Base-by-base conservation (phyloP, 164 flowering plant genomes). In the Dillenia suffruticosa region DNA sequence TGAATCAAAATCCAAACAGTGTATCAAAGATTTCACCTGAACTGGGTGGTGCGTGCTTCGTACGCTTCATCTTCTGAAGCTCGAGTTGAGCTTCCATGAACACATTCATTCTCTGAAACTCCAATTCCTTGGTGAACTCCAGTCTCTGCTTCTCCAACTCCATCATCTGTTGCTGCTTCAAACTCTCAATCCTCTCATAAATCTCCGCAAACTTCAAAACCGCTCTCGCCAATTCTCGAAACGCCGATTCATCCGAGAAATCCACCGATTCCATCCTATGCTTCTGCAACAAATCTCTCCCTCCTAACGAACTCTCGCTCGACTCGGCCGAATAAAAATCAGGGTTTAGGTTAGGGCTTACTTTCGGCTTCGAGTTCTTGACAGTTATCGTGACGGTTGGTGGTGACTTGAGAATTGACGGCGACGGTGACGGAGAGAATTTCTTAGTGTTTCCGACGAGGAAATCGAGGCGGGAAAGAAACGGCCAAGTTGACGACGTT, bases 91-190 rank as follows among this genome's bases (percentile, higher is more conserved):
- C 70, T 48, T 81, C 87, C 74, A 79, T 70, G 24, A 81, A 73
- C 80, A 85, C 73, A 44, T 79, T 74, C 84, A 82, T 76, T 68
- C 85, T 69, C 67, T 79, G 77, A 52, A 70, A 72, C 76, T 85
- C 90, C 10, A 85, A 51, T 49, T 85, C 90, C 66, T 81, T 85
- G 0, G 80, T 58, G 24, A 85, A 76, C 68, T 77, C 81, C 85
- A 84, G 73, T 57, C 87, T 74, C 75, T 79, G 83, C 74, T 52
- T 77, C 74, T 84, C 89, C 76, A 82, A 49, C 53, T 84, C 84
- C 79, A 75, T 64, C 74, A 83, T 75, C 63, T 76, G 81, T 61
- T 76, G 68, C 71, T 77, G 90, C 68, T 79, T 82, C 43, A 72
- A 65, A 32, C 74, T 72, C 73, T 83, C 90, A 2, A 75, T 66